Conservation (phyloP, 164 flowering plant genomes). For the Echeveria elegans region DNA sequence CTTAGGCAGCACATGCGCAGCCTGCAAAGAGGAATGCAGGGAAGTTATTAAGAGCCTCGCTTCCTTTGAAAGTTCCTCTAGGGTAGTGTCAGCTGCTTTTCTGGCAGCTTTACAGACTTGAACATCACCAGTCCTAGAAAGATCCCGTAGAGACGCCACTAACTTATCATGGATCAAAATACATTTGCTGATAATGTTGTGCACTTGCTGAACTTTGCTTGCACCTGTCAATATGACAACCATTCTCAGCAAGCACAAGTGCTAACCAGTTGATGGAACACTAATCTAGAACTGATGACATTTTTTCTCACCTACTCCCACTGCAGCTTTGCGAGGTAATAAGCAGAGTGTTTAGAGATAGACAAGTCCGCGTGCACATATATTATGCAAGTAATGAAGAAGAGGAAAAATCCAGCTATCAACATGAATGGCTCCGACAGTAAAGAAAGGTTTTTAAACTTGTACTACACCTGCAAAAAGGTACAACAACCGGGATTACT, state of each 20-base stretch:
- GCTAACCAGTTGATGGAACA: neutral
- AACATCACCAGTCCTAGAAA: conserved; percentile 85
- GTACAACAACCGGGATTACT: neutral
- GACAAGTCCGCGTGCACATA: conserved; percentile 77
- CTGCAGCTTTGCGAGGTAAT: conserved; percentile 81
- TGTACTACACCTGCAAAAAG: conserved; percentile 80
- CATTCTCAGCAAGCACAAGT: neutral
- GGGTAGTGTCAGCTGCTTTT: conserved; percentile 52
- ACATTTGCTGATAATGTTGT: conserved; percentile 41
- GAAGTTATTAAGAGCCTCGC: conserved; percentile 53
- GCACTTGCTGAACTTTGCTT: conserved; percentile 56
- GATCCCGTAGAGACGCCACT: conserved; percentile 77
- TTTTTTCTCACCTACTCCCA: conserved; percentile 70
- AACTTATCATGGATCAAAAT: conserved; percentile 65
- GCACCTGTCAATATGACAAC: conserved; percentile 42
- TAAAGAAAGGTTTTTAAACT: conserved; percentile 63
- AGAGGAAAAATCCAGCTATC: conserved; percentile 66
- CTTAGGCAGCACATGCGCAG: conserved; percentile 65
- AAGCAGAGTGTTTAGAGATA: conserved; percentile 82
- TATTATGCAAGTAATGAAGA: conserved; percentile 63
- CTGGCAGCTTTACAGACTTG: conserved; percentile 89
- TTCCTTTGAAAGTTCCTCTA: conserved; percentile 78
- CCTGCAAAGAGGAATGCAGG: conserved; percentile 72
- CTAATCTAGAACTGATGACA: neutral
- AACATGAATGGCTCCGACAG: conserved; percentile 85